Percentiles rank a stretch among this genome's conserved stretches.
These are phyloP conservation scores for Candida mattraensis DNA, from an alignment of 805 yeast genomes.

Conservation along the genomic window DNA sequence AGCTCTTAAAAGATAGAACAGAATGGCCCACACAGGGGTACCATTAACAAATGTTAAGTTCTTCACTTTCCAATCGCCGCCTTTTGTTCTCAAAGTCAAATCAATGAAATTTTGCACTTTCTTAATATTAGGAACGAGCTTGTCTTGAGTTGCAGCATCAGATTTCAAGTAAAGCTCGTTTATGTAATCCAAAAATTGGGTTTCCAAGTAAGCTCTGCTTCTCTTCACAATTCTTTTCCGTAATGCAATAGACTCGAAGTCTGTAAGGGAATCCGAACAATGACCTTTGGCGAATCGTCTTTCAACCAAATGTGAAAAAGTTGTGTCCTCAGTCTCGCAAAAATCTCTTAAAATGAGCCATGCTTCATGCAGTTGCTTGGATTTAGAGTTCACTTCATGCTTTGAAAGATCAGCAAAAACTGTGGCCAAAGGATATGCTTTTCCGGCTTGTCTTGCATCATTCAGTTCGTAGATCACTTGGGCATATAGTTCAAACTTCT, in stretches of 20 bases:
- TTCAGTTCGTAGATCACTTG: constrained; percentile 69
- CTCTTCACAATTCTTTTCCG: constrained; percentile 50
- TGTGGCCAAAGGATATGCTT: constrained; percentile 54
- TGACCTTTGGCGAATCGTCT: constrained; percentile 35
- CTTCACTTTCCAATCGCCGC: constrained; percentile 47
- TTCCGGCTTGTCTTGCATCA: constrained; percentile 56
- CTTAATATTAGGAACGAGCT: constrained; percentile 54
- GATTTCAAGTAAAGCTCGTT: constrained; percentile 59
- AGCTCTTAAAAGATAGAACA: constrained; percentile 81
- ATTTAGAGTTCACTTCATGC: constrained; percentile 57
- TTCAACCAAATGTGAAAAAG: constrained; percentile 27
- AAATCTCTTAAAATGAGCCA: constrained; percentile 66
- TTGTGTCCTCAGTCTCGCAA: constrained; percentile 38
- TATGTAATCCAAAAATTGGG: constrained; percentile 74
- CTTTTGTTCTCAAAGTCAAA: constrained; percentile 41
- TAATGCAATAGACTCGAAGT: constrained; percentile 36
- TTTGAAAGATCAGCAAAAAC: constrained; percentile 62
- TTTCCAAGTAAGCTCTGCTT: constrained; percentile 63
- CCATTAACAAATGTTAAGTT: constrained; percentile 71
- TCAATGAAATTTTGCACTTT: constrained; percentile 67
- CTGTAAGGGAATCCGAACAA: constrained; percentile 24
- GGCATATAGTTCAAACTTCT: constrained; percentile 74
- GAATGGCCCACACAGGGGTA: constrained; percentile 89
- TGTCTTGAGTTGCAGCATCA: constrained; percentile 20
- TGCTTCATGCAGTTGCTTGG: constrained; percentile 70